Percentiles rank a stretch among this genome's conserved stretches.
Evolutionary conservation across 257 asterid genomes (phyloP).

Genomic region (Primulina eburnea): DNA sequence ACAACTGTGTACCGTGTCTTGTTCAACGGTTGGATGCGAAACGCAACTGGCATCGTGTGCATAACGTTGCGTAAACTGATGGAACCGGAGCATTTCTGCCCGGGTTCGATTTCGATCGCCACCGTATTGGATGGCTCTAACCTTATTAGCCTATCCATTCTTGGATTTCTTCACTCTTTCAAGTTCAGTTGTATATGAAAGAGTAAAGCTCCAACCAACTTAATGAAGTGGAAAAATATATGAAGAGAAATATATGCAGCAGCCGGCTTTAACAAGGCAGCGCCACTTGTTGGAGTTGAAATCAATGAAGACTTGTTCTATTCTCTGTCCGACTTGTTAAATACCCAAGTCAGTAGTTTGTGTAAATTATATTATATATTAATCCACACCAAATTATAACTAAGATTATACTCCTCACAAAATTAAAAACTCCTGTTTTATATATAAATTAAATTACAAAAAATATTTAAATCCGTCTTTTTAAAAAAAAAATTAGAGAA

Average conservation of each 20-base stretch:
- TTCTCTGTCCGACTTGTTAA: slow-evolving; percentile 38
- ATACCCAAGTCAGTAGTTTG: background rate
- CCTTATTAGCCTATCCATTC: slow-evolving; percentile 71
- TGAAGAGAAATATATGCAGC: slow-evolving; percentile 29
- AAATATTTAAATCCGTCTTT: no score
- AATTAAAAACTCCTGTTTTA: no score
- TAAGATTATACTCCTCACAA: no score
- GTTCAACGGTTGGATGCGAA: slow-evolving; percentile 56
- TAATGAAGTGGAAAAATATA: slow-evolving; percentile 22
- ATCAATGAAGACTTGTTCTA: slow-evolving; percentile 77
- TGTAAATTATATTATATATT: no score
- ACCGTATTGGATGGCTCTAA: slow-evolving; percentile 71
- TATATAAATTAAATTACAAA: no score
- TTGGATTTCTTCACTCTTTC: background rate
- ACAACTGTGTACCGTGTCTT: slow-evolving; percentile 42
- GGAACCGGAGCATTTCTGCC: slow-evolving; percentile 47
- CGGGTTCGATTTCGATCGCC: slow-evolving; percentile 53
- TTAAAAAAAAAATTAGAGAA: no score
- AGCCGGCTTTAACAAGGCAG: slow-evolving; percentile 55
- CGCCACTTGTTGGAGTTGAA: slow-evolving; percentile 63
- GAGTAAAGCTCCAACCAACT: background rate
- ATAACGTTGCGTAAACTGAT: slow-evolving; percentile 63
- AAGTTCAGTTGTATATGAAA: background rate
- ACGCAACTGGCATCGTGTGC: slow-evolving; percentile 90
- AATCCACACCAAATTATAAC: no score